Evolutionary conservation across 148 eudicot genomes (phyloP).

Genomic region (Euryodendron excelsum): DNA sequence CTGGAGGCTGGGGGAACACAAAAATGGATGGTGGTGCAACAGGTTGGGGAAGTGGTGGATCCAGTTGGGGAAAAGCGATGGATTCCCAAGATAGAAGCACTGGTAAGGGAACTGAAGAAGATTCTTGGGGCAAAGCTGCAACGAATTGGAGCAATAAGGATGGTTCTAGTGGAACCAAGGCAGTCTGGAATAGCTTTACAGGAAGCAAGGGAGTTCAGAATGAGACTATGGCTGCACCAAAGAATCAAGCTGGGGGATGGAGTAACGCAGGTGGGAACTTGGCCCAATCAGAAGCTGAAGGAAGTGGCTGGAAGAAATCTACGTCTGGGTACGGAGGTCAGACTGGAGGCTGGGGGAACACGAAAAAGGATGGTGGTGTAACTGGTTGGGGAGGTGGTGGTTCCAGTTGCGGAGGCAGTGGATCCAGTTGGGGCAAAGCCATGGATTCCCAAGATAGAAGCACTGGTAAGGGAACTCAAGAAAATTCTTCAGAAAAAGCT

Average conservation of each 20-base stretch:
- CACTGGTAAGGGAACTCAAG: slow-evolving; percentile 8
- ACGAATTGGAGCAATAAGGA: slow-evolving; percentile 19
- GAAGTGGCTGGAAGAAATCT: slow-evolving; percentile 26
- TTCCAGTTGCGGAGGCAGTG: not conserved
- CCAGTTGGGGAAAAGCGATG: too few relatives aligned
- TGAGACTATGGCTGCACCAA: not conserved
- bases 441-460: slow-evolving; percentile 6
- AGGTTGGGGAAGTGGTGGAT: slow-evolving; percentile 24
- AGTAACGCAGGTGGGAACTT: slow-evolving; percentile 14
- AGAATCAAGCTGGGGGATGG: slow-evolving; percentile 16
- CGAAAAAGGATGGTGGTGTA: slow-evolving; percentile 20
- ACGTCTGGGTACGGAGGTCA: slow-evolving; percentile 10
- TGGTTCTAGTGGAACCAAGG: slow-evolving; percentile 17
- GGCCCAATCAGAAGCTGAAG: slow-evolving; percentile 19
- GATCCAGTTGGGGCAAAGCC: too few relatives aligned
- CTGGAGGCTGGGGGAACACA: slow-evolving; percentile 23
- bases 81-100: slow-evolving; percentile 6
- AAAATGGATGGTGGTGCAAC: slow-evolving; percentile 19
- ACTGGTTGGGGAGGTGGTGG: slow-evolving; percentile 23
- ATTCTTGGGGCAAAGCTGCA: slow-evolving; percentile 27
- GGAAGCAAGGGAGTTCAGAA: slow-evolving; percentile 30
- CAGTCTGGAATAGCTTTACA: slow-evolving; percentile 15
- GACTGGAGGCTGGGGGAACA: slow-evolving; percentile 22
- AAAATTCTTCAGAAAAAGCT: slow-evolving; percentile 25
- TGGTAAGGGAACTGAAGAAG: slow-evolving; percentile 13